Conservation (phyloP, 2,329 filamentous ascomycete species). For the Sporothrix sp. region DNA sequence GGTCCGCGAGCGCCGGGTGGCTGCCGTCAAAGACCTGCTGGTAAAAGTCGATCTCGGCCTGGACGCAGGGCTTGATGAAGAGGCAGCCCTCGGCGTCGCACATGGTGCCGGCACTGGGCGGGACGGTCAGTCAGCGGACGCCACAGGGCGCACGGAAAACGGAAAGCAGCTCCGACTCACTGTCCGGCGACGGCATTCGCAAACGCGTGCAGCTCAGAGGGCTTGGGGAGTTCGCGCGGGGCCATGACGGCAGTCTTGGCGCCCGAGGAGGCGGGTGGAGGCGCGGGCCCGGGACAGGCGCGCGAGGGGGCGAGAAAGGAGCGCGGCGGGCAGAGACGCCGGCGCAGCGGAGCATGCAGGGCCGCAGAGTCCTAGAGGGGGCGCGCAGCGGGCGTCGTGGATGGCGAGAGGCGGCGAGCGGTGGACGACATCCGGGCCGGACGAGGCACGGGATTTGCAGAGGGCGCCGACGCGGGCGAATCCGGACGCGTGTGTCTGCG, state of each 20-base stretch:
- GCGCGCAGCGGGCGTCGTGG: too few species aligned
- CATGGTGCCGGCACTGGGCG: conserved; percentile 72
- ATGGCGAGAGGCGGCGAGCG: neutral
- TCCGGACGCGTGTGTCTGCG: too few species aligned
- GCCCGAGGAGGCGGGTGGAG: neutral
- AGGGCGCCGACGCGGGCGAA: too few species aligned
- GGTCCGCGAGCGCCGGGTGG: conserved; percentile 63
- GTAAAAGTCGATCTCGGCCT: conserved; percentile 83
- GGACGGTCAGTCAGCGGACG: conserved; percentile 4
- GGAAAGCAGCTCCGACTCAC: too few species aligned
- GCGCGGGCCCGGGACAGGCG: too few species aligned
- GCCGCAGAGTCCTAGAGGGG: too few species aligned
- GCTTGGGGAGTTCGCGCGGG: conserved; percentile 40
- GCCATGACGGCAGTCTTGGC: conserved; percentile 16
- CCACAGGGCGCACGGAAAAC: neutral
- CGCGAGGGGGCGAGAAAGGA: too few species aligned
- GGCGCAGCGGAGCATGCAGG: too few species aligned
- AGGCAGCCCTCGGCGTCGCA: conserved; percentile 74
- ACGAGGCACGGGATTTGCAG: neutral
- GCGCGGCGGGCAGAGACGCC: too few species aligned
- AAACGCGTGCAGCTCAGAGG: conserved; percentile 56
- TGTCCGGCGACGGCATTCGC: conserved; percentile 74
- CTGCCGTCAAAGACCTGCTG: conserved; percentile 50
- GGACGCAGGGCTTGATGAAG: conserved; percentile 89
- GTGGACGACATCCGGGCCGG: conserved; percentile 1